A percentile compares a stretch with the other conserved stretches of the same genome.
Evolutionary conservation across 805 yeast genomes (phyloP).

Genomic region (Vanderwaltozyma polyspora): DNA sequence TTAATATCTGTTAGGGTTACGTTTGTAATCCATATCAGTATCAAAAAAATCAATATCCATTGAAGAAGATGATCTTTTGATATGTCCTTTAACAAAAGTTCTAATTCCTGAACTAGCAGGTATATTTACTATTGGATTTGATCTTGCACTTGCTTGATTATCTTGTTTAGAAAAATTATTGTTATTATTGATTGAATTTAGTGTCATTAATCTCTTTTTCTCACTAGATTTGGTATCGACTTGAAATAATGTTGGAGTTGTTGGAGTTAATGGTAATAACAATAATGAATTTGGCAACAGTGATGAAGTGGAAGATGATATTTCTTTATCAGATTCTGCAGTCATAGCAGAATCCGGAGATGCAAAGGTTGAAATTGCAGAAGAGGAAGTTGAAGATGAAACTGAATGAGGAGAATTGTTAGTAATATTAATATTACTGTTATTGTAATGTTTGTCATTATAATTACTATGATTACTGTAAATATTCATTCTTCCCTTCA

Average conservation of each 20-base stretch:
- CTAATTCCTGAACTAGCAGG: neutral
- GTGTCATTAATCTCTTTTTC: conserved; percentile 1
- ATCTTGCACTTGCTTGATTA: conserved; percentile 2
- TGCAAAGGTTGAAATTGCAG: conserved; percentile 10
- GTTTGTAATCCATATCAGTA: conserved; percentile 9
- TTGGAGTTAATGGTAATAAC: conserved; percentile 16
- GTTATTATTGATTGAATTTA: conserved; percentile 1
- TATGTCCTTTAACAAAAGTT: conserved; percentile 10
- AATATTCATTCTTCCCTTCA: neutral
- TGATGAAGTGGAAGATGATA: neutral
- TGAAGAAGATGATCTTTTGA: conserved; percentile 18
- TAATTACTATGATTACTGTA: conserved; percentile 2
- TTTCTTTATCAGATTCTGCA: neutral
- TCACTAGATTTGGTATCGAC: conserved; percentile 1
- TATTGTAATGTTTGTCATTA: conserved; percentile 1
- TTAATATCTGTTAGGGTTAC: conserved; percentile 1
- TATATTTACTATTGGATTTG: neutral
- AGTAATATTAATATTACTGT: neutral
- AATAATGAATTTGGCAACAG: conserved; percentile 10
- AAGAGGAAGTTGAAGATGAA: conserved; percentile 9
- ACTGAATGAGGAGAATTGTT: conserved; percentile 5
- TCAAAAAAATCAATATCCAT: conserved; percentile 21
- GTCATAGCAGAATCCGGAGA: conserved; percentile 6
- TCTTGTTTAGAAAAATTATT: conserved; percentile 2
- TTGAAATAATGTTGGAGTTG: conserved; percentile 11